Conservation (phyloP, 176 grass and related monocot species). For the Pontederia crassipes region DNA sequence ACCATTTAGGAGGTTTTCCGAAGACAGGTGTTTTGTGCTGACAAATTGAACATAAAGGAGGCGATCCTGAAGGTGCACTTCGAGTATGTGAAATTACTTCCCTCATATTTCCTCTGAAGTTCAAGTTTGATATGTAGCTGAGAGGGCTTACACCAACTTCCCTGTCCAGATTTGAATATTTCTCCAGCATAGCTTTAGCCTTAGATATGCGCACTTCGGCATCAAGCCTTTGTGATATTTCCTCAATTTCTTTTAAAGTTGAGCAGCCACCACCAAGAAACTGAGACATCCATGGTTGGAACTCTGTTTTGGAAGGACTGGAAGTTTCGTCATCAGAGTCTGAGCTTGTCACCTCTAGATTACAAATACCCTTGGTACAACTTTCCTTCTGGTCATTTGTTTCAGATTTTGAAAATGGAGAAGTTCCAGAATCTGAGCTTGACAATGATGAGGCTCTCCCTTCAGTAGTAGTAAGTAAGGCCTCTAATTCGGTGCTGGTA, state of each 20-base stretch:
- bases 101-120: conserved; percentile 70
- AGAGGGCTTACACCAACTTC: conserved; percentile 49
- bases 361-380: conserved; percentile 34
- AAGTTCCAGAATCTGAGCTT: conserved; percentile 80
- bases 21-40: conserved; percentile 90
- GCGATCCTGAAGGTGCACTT: conserved; percentile 65
- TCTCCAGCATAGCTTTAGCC: conserved; percentile 45
- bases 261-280: conserved; percentile 35
- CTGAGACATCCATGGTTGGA: conserved; percentile 74
- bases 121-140: conserved; percentile 57
- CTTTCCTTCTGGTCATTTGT: conserved; percentile 41
- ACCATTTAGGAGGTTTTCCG: conserved; percentile 94
- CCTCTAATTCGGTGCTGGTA: conserved; percentile 67
- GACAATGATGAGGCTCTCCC: conserved; percentile 79
- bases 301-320: conserved; percentile 44
- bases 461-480: conserved; percentile 77
- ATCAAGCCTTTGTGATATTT: conserved; percentile 16
- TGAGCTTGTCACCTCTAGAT: conserved; percentile 54
- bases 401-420: conserved; percentile 61
- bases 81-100: conserved; percentile 63
- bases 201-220: conserved; percentile 23
- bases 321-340: conserved; percentile 69
- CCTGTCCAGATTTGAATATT: conserved; percentile 52
- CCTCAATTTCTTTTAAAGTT: conserved; percentile 34
- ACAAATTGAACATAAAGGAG: conserved; percentile 84